Evolutionary conservation across 768 basidiomycete species (phyloP), one percentile per base, ranked within the genome.

Genomic region (Collybiopsis luxurians): DNA sequence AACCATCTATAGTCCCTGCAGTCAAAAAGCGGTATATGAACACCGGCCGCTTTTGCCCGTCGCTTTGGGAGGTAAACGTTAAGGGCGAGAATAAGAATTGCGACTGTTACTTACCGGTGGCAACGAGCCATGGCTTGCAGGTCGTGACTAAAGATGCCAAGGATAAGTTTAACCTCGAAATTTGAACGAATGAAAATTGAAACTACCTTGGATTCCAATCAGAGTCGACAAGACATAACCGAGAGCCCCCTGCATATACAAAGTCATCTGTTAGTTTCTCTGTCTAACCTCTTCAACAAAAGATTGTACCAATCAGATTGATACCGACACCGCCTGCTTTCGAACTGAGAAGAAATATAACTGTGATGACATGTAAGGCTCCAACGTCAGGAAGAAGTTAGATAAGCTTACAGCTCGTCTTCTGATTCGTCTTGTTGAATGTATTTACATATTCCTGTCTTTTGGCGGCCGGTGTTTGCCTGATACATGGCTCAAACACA

Each of bases 121-220:
- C 95, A 96, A 48, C 96, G 84, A 51, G 95, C 96, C 96, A 98
- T 98, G 1, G 97, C 89, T 71, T 99, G 97, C 17, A 95, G 70
- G 72, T 99, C 97, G 64, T 90, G 90, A 64, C 90, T 92, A 34
- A 34, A 34, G 31, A 6, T 13, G 31, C 13, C 13, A 34, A 34
- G 13, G 13, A 46, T 21, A 49, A 55, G 28, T 57, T 53, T 19
- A 23, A 27, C 55, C 36, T n/a, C 19, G 30, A n/a, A 24, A 27
- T 38, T 36, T 48, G 23, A 28, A 26, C 31, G 24, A 6, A 23
- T 30, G 17, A 11, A 12, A 28, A 44, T n/a, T 27, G 17, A 3
- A 17, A 58, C 67, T 50, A 85, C 87, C 90, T 92, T 34, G 94
- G 94, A 72, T 95, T 96, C 94, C 94, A 97, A 65, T 95, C 94